Evolutionary conservation across 2,329 filamentous ascomycete genomes (phyloP).

Genomic region (Incumbomyces delicatus): DNA sequence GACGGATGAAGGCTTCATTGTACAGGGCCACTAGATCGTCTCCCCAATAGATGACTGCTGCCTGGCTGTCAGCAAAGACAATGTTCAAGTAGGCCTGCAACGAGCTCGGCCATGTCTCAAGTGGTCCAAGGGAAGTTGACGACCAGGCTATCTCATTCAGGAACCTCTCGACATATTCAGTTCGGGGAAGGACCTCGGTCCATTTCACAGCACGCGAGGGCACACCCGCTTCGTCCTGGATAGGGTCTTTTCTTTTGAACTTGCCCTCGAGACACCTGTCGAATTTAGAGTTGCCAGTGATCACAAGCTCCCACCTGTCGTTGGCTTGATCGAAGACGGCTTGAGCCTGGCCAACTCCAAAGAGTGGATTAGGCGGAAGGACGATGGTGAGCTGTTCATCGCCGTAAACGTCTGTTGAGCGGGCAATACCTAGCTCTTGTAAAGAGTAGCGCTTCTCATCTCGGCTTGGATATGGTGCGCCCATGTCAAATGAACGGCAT

Average conservation of each 20-base stretch:
- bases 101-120: constrained; percentile 37
- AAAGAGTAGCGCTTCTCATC: not conserved
- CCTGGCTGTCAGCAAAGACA: constrained; percentile 35
- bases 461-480: not conserved
- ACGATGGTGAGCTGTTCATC: constrained; percentile 8
- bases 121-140: constrained; percentile 37
- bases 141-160: constrained; percentile 40
- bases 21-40: constrained; percentile 25
- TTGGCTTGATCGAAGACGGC: not conserved
- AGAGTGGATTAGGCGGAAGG: not conserved
- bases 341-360: not conserved
- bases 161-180: constrained; percentile 24
- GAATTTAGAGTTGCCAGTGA: not conserved
- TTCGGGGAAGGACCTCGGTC: constrained; percentile 14
- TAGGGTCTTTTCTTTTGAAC: not conserved
- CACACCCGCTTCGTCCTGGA: not conserved
- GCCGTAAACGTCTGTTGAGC: constrained; percentile 5
- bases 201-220: constrained; percentile 6
- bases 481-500: constrained; percentile 1
- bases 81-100: constrained; percentile 39
- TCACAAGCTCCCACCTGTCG: not conserved
- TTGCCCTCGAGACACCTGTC: not conserved
- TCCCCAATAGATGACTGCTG: constrained; percentile 31
- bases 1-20: constrained; percentile 27
- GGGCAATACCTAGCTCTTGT: constrained; percentile 9